Conservation (phyloP, 805 yeast species). For the Hanseniaspora clermontiae region DNA sequence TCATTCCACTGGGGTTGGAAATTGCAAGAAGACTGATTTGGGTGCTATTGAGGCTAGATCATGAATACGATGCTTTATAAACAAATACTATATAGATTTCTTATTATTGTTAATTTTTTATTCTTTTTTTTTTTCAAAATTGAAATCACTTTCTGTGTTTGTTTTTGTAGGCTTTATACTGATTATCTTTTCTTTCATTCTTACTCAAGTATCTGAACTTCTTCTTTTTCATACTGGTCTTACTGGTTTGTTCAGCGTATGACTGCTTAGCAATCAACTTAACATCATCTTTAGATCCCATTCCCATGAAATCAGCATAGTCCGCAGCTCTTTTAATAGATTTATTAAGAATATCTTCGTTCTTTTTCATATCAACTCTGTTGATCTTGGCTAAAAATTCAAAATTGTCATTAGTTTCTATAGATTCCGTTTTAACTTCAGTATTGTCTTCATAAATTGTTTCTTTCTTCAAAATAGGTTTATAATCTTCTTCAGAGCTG, state of each 20-base stretch:
- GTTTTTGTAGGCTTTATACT: constrained; percentile 35
- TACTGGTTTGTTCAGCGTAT: constrained; percentile 16
- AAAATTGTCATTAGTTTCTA: constrained; percentile 38
- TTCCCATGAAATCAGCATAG: constrained; percentile 60
- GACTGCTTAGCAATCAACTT: constrained; percentile 18
- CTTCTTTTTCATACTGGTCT: constrained; percentile 39
- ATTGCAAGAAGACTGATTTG: constrained; percentile 77
- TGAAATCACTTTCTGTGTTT: constrained; percentile 24
- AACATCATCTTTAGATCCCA: constrained; percentile 30
- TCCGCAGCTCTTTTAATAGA: constrained; percentile 70
- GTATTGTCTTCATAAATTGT: constrained; percentile 29
- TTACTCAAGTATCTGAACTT: constrained; percentile 83
- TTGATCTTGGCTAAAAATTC: constrained; percentile 54
- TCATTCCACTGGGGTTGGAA: constrained; percentile 60
- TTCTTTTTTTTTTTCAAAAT: neutral
- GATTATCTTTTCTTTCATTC: constrained; percentile 54
- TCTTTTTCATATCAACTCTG: constrained; percentile 55
- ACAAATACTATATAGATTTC: neutral
- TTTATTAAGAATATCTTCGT: constrained; percentile 57
- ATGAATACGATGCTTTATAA: constrained; percentile 38
- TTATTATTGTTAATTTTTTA: neutral
- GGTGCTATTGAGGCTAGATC: constrained; percentile 74
- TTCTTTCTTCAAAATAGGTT: constrained; percentile 26
- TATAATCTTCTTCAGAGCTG: constrained; percentile 17
- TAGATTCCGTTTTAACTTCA: constrained; percentile 37